Percentiles rank a stretch among this genome's conserved stretches.
phyloP scores from a whole-genome alignment of 2,329 filamentous ascomycete genomes.

The Zasmidium cellare region DNA sequence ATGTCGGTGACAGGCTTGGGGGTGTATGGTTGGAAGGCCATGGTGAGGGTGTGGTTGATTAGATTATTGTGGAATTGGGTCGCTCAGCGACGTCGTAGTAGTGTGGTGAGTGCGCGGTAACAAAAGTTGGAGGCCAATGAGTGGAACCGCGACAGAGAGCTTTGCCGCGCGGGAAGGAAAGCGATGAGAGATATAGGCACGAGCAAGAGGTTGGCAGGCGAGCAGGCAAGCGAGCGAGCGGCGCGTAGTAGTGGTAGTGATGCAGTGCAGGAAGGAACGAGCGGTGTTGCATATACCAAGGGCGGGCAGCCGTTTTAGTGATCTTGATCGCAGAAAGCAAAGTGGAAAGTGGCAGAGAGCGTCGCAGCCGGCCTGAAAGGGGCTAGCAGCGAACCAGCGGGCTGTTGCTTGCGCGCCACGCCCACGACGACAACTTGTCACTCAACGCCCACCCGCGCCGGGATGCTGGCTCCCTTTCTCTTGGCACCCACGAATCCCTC shows the following conservation, averaged over 20 bases:
- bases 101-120: not conserved
- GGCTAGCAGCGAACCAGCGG: not conserved
- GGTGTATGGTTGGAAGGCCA: conserved; percentile 44
- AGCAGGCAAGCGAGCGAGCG: not conserved
- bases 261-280: not conserved
- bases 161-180: too few relatives aligned
- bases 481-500: not conserved
- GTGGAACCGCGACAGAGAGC: not conserved
- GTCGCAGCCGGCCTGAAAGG: not conserved
- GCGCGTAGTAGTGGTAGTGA: not conserved
- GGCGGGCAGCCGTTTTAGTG: not conserved
- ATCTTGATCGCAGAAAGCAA: too few relatives aligned
- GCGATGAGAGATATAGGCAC: not conserved
- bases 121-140: not conserved
- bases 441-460: not conserved
- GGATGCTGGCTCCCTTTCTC: not conserved
- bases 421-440: too few relatives aligned
- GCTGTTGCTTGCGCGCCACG: not conserved
- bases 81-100: conserved; percentile 4
- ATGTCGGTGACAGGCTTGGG: conserved; percentile 58
- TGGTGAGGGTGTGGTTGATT: conserved; percentile 18
- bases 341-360: too few relatives aligned
- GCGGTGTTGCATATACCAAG: not conserved
- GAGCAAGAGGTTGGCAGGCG: not conserved
- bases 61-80: not conserved